A percentile compares a stretch with the other conserved stretches of the same genome.
Evolutionary conservation across 208 protist species (phyloP).

Genomic region (Wallacemonas sp.): DNA sequence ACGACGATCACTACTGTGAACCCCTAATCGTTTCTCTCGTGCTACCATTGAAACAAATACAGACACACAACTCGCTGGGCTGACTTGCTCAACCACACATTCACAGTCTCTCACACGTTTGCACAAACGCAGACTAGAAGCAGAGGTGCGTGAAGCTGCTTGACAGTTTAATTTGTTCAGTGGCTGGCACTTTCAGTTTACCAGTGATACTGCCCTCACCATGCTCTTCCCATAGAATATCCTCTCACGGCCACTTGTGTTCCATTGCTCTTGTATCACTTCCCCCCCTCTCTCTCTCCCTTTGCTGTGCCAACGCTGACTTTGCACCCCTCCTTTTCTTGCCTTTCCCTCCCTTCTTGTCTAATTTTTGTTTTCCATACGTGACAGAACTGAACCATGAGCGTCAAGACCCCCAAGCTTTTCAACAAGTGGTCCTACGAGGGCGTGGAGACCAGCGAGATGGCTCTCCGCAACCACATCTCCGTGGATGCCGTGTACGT

Average conservation of each 20-base stretch:
- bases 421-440: constrained; percentile 93
- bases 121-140: no score
- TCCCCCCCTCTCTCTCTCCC: not conserved
- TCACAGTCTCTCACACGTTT: no score
- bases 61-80: no score
- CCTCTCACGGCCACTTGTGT: not conserved
- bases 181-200: not conserved
- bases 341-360: constrained; percentile 3
- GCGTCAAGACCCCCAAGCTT: constrained; percentile 79
- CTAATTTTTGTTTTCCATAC: constrained; percentile 11
- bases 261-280: not conserved
- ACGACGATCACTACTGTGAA: no score
- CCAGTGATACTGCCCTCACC: not conserved
- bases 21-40: no score
- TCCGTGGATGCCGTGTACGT: constrained; percentile 95
- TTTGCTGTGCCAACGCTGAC: no score
- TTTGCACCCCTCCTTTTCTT: not conserved
- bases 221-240: not conserved
- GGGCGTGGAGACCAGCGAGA: constrained; percentile 77
- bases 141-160: no score
- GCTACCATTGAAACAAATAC: no score
- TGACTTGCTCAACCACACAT: no score
- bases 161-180: no score
- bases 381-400: constrained; percentile 34
- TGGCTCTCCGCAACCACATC: constrained; percentile 98